Conservation (phyloP, 306 rosid species). For the Dryas octopetala region DNA sequence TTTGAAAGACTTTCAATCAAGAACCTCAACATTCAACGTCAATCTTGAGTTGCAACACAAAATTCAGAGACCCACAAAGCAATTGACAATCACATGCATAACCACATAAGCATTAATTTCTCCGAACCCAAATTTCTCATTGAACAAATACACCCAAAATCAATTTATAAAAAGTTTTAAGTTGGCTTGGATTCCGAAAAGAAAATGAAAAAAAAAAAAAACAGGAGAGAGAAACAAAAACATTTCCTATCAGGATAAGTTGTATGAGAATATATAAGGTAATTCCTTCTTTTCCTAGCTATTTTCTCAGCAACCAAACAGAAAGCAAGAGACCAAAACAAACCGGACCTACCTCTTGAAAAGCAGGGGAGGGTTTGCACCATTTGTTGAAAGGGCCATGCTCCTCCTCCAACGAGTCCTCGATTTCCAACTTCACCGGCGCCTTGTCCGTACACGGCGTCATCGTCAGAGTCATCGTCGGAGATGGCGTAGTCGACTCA, state of each 20-base stretch:
- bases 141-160: too few species aligned
- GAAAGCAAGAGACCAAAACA: neutral
- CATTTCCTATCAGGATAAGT: neutral
- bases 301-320: too few species aligned
- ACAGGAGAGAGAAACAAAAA: neutral
- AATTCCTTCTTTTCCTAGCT: neutral
- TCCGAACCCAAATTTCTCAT: too few species aligned
- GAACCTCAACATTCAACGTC: too few species aligned
- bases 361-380: slow-evolving; percentile 39
- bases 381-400: slow-evolving; percentile 62
- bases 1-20: too few species aligned
- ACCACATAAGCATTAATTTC: too few species aligned
- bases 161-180: neutral
- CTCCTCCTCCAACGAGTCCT: slow-evolving; percentile 62
- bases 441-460: neutral
- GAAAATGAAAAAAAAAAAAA: neutral
- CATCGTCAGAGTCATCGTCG: slow-evolving; percentile 3
- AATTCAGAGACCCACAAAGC: neutral
- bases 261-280: too few species aligned
- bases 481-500: too few species aligned
- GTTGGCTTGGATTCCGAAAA: neutral
- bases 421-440: slow-evolving; percentile 69
- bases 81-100: too few species aligned
- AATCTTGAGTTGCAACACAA: neutral
- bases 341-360: slow-evolving; percentile 40